Evolutionary conservation across 2,329 filamentous ascomycete species (phyloP), one percentile per base, ranked within the genome.

Genomic region (Penicillium nordicum): DNA sequence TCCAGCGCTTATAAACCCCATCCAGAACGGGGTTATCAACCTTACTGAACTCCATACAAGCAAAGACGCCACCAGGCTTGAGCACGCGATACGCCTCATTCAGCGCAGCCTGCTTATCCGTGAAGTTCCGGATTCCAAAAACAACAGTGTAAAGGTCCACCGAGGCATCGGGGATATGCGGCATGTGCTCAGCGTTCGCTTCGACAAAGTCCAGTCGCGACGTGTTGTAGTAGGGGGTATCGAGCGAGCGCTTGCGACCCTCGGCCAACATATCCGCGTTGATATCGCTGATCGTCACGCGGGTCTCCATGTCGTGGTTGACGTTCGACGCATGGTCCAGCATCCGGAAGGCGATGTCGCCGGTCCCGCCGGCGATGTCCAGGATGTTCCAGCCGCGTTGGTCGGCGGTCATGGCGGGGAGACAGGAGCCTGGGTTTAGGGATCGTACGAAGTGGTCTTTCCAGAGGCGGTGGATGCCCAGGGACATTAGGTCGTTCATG

Each of bases 401-500:
- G 53, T 69, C 66, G 47, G 58, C 59, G 7, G 68, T 63, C 36
- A 66, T 69, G 11, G 72, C 68, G 44, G 71, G 64, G 73, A 79
- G 53, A 67, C 80, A 64, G 1, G 78, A 83, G 62, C 92, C 92
- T 0, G 94, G 93, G 73, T 97, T 94, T 32, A 99, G 84, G 34
- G 87, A 88, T 64, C 90, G 87, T 44, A 99, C 93, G 74, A 97
- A 99, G 77, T 96, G 87, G 76, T 97, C 93, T 79, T 89, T 99
- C 94, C 94, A 99, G 37, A 99, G 80, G 42, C 94, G 89, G 75
- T 99, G 94, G 77, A 96, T 92, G 53, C 94, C 94, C 46, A 99
- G 84, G 8, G 94, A 97, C 94, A 99, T 99, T 65, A 97, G 83
- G 74, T 99, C 94, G 78, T 99, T 99, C 94, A 99, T 99, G 60